phyloP scores from a whole-genome alignment of 1,139 yeast species.

The Yamadazyma conglobata region DNA sequence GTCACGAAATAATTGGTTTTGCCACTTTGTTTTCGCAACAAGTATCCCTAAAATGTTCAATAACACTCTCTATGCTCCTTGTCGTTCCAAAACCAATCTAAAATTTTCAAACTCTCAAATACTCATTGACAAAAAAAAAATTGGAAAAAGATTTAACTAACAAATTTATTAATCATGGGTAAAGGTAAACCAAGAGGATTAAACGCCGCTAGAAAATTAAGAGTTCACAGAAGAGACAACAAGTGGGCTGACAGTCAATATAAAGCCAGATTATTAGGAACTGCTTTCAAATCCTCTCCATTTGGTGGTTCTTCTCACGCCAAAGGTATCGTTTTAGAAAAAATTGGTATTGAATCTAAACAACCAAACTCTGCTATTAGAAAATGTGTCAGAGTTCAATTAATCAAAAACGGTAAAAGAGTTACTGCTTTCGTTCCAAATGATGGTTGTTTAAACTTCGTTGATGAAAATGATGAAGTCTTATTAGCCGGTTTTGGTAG shows the following conservation, averaged over 20 bases:
- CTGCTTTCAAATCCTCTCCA: slow-evolving; percentile 99
- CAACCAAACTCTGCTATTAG: slow-evolving; percentile 99
- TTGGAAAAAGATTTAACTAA: slow-evolving; percentile 6
- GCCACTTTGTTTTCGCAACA: too few relatives aligned
- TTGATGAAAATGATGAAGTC: slow-evolving; percentile 99
- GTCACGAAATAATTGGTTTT: too few relatives aligned
- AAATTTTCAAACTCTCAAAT: slow-evolving; percentile 7
- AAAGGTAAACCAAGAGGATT: slow-evolving; percentile 97
- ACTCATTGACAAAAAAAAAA: slow-evolving; percentile 8
- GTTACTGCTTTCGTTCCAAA: slow-evolving; percentile 99
- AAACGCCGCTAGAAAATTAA: slow-evolving; percentile 99
- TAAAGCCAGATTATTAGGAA: slow-evolving; percentile 98
- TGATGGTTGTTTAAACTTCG: slow-evolving; percentile 99
- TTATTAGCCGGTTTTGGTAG: slow-evolving; percentile 99
- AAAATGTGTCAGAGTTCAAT: slow-evolving; percentile 99
- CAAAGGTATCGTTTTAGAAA: slow-evolving; percentile 99
- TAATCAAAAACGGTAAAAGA: slow-evolving; percentile 99
- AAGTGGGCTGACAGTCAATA: slow-evolving; percentile 99
- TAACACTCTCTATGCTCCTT: too few relatives aligned
- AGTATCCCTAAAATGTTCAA: too few relatives aligned
- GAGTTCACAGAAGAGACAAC: slow-evolving; percentile 99
- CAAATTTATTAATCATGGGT: slow-evolving; percentile 55
- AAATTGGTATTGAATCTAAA: slow-evolving; percentile 99
- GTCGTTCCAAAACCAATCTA: slow-evolving; percentile 5
- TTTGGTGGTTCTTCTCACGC: slow-evolving; percentile 99